Percentiles rank a stretch among this genome's conserved stretches.
These are phyloP conservation scores for Eimeria tenella DNA, from an alignment of 169 alveolate genomes.

Conservation along the genomic window DNA sequence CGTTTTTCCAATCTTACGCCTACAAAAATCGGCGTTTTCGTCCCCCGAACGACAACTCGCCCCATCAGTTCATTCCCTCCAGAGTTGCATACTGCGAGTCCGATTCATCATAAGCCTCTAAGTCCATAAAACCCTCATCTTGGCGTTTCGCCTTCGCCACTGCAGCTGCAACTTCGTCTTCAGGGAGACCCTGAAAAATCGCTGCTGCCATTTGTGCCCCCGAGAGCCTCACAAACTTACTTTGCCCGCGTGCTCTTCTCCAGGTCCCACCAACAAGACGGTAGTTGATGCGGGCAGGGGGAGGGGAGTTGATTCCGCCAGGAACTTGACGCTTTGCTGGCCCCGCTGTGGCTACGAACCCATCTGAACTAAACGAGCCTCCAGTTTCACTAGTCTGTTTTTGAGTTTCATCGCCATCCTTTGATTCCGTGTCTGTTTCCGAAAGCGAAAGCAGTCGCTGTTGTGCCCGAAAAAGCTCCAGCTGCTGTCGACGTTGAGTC, in stretches of 20 bases:
- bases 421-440: background rate
- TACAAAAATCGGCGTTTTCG: no score
- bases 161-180: slow-evolving; percentile 48
- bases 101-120: slow-evolving; percentile 58
- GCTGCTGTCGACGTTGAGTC: slow-evolving; percentile 61
- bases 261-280: slow-evolving; percentile 54
- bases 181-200: slow-evolving; percentile 30
- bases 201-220: slow-evolving; percentile 62
- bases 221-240: slow-evolving; percentile 24
- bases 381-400: background rate
- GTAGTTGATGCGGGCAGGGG: slow-evolving; percentile 50
- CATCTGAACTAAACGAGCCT: background rate
- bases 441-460: slow-evolving; percentile 24
- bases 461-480: slow-evolving; percentile 19
- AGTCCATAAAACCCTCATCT: slow-evolving; percentile 56
- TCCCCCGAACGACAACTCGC: background rate
- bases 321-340: background rate
- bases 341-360: background rate
- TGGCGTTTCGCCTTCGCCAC: slow-evolving; percentile 49
- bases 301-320: background rate
- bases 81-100: slow-evolving; percentile 44
- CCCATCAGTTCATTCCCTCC: slow-evolving; percentile 48
- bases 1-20: no score
- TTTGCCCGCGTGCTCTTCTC: slow-evolving; percentile 36
- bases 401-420: background rate